Conservation (phyloP, 495 filamentous ascomycete species). For the Mycothermus thermophilus region DNA sequence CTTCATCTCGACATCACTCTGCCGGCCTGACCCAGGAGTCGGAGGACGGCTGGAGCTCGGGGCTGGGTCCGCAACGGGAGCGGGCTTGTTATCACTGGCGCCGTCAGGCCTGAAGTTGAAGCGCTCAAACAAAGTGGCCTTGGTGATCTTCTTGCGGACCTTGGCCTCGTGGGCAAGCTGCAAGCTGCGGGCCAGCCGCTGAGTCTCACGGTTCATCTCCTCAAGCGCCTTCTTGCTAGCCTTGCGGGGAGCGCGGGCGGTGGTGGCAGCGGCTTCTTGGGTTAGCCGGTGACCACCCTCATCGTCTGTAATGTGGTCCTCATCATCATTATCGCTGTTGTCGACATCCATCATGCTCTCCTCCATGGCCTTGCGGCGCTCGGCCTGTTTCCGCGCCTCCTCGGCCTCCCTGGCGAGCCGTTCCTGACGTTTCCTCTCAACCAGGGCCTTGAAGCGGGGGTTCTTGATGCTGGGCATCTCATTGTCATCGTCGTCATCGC, state of each 20-base stretch:
- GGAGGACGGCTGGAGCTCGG: constrained; percentile 29
- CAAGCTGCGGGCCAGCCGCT: constrained; percentile 76
- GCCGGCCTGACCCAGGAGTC: constrained; percentile 23
- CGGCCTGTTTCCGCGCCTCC: constrained; percentile 35
- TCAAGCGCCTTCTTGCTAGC: constrained; percentile 94
- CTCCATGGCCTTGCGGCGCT: constrained; percentile 20
- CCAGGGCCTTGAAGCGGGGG: constrained; percentile 49
- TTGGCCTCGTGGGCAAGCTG: constrained; percentile 82
- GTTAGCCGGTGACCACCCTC: constrained; percentile 44
- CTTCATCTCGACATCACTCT: constrained; percentile 32
- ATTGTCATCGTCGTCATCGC: constrained; percentile 32
- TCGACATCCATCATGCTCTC: constrained; percentile 15
- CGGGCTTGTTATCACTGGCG: no score
- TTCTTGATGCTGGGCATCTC: constrained; percentile 37
- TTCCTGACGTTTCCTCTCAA: constrained; percentile 57
- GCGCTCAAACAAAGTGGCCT: constrained; percentile 65
- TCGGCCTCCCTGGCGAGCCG: constrained; percentile 49
- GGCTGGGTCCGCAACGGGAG: no score
- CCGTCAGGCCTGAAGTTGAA: constrained; percentile 53
- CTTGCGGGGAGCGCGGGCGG: constrained; percentile 55
- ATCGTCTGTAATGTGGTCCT: constrained; percentile 40
- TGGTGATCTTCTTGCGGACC: constrained; percentile 85
- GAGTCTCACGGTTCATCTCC: constrained; percentile 86
- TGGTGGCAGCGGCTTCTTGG: constrained; percentile 36
- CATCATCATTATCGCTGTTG: constrained; percentile 33